A percentile compares a stretch with the other conserved stretches of the same genome.
phyloP scores from a whole-genome alignment of 345 rosid genomes.

The Rhizophora mangle region DNA sequence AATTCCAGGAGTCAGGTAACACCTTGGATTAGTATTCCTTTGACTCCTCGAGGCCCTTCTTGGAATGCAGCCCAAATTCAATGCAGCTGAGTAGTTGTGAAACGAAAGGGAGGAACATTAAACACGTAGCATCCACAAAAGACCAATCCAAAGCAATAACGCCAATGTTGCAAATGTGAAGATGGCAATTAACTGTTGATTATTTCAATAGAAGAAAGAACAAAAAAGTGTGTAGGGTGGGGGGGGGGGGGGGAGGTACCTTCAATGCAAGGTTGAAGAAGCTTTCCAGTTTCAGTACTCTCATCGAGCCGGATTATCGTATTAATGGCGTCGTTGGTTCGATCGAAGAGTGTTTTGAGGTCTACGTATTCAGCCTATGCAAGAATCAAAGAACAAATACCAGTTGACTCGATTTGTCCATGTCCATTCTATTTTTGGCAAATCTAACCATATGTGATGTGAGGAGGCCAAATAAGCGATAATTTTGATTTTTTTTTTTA shows the following conservation, averaged over 20 bases:
- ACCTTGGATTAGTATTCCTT: conserved; percentile 40
- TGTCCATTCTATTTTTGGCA: background rate
- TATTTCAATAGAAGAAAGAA: background rate
- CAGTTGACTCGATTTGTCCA: too few relatives aligned
- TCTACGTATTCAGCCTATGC: conserved; percentile 61
- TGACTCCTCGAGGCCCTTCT: conserved; percentile 62
- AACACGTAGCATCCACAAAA: background rate
- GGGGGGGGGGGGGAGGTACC: conserved; percentile 33
- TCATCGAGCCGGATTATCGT: conserved; percentile 60
- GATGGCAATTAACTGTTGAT: background rate
- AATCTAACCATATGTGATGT: background rate
- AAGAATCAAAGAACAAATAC: background rate
- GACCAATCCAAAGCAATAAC: background rate
- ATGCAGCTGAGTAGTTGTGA: conserved; percentile 53
- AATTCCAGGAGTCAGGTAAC: conserved; percentile 40
- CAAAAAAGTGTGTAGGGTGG: background rate
- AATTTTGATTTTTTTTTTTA: conserved; percentile 5
- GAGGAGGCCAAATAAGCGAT: background rate
- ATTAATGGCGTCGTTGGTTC: conserved; percentile 63
- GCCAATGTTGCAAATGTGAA: background rate
- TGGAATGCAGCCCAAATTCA: conserved; percentile 61
- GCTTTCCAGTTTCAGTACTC: conserved; percentile 54
- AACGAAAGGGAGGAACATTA: conserved; percentile 8
- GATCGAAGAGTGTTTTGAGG: conserved; percentile 49
- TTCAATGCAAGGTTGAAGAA: conserved; percentile 74